Evolutionary conservation across 148 eudicot species (phyloP).

Genomic region (Rhododendron vialii): DNA sequence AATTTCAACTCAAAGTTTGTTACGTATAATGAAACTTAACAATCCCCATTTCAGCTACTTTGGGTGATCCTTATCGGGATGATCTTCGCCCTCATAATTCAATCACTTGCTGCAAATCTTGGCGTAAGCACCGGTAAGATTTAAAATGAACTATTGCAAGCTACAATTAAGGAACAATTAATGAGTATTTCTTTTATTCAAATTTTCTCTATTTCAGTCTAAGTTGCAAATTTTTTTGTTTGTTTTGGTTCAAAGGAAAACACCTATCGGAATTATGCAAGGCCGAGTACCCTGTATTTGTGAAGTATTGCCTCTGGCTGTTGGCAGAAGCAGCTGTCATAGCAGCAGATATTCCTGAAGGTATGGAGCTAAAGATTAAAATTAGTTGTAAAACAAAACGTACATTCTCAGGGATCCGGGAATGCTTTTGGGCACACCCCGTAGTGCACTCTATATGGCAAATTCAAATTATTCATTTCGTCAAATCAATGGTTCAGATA

Average conservation of each 20-base stretch:
- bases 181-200: too few species aligned
- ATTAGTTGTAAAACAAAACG: too few species aligned
- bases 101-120: not conserved
- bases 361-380: not conserved
- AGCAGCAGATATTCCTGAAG: not conserved
- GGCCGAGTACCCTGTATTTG: not conserved
- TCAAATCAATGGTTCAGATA: too few species aligned
- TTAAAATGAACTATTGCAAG: not conserved
- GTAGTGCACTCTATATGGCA: too few species aligned
- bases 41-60: constrained; percentile 32
- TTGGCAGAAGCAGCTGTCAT: not conserved
- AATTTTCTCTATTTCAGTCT: not conserved
- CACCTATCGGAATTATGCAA: not conserved
- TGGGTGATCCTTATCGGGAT: constrained; percentile 85
- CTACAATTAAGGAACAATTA: too few species aligned
- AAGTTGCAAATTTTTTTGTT: not conserved
- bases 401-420: too few species aligned
- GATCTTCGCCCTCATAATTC: constrained; percentile 51
- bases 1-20: not conserved
- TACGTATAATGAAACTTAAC: not conserved
- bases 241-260: not conserved
- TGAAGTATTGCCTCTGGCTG: not conserved
- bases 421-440: too few species aligned
- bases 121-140: not conserved
- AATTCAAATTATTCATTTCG: too few species aligned